These are phyloP conservation scores for Cynara cardunculus DNA, from an alignment of 129 eudicot species.

Conservation along the genomic window DNA sequence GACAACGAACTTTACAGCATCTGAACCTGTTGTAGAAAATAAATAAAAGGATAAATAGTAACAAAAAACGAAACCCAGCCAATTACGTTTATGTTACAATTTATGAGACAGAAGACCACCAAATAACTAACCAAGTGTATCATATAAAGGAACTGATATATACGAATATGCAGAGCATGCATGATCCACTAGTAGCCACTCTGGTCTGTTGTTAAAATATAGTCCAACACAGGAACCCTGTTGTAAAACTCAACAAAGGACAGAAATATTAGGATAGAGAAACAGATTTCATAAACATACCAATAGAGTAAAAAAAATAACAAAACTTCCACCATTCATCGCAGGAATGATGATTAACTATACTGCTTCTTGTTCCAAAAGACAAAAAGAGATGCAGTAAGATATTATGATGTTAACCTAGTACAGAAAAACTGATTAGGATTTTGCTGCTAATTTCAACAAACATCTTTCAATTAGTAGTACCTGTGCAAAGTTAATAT, in stretches of 20 bases:
- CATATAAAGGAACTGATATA: conserved; percentile 53
- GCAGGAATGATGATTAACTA: not conserved
- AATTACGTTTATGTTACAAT: not conserved
- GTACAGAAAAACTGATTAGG: not conserved
- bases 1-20: conserved; percentile 57
- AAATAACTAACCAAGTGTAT: conserved; percentile 45
- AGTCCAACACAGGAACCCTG: conserved; percentile 58
- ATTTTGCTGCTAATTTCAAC: not conserved
- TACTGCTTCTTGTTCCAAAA: not conserved
- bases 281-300: not conserved
- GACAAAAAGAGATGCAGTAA: not conserved
- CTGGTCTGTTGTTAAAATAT: conserved; percentile 57
- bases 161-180: conserved; percentile 63
- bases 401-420: not conserved
- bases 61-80: not conserved
- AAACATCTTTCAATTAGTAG: not conserved
- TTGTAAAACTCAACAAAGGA: conserved; percentile 2
- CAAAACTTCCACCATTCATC: not conserved
- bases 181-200: conserved; percentile 58
- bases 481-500: not conserved
- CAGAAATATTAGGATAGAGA: not conserved
- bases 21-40: conserved; percentile 51
- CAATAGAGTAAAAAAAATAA: not conserved
- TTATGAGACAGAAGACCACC: not conserved
- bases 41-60: not conserved